A percentile compares a stretch with the other conserved stretches of the same genome.
These are phyloP conservation scores for Ogataea zsoltii DNA, from an alignment of 805 yeast species.

Conservation along the genomic window DNA sequence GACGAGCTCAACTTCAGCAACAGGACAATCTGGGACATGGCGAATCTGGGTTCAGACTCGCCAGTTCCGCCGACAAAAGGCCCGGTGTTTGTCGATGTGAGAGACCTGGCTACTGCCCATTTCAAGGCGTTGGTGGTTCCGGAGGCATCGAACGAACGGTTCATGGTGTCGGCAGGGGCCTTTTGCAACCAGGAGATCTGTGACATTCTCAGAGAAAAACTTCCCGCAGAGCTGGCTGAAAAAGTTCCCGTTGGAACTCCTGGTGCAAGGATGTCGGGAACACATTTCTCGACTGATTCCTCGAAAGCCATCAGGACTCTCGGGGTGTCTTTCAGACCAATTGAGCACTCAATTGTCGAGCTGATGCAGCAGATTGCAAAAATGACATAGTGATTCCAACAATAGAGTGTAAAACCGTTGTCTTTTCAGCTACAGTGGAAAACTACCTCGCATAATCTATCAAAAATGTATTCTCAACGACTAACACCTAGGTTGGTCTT, in stretches of 20 bases:
- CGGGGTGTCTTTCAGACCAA: conserved; percentile 21
- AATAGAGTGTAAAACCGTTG: no score
- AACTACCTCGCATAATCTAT: not conserved
- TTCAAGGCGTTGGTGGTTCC: conserved; percentile 34
- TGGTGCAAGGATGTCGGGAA: conserved; percentile 21
- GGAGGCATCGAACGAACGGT: conserved; percentile 34
- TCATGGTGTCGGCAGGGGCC: conserved; percentile 32
- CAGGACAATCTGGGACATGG: conserved; percentile 38
- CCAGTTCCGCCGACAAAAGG: conserved; percentile 32
- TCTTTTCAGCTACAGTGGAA: no score
- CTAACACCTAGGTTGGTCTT: conserved; percentile 11
- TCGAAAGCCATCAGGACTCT: conserved; percentile 24
- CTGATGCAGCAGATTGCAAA: conserved; percentile 10
- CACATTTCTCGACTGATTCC: conserved; percentile 31
- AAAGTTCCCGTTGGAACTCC: conserved; percentile 26
- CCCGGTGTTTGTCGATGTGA: conserved; percentile 40
- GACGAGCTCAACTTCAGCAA: conserved; percentile 38
- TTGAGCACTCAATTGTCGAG: conserved; percentile 16
- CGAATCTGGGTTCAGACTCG: conserved; percentile 26
- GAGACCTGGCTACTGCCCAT: conserved; percentile 45
- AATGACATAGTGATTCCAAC: not conserved
- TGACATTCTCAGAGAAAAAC: conserved; percentile 18
- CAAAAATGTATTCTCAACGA: not conserved
- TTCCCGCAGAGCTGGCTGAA: conserved; percentile 13
- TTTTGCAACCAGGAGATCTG: conserved; percentile 34